A percentile compares a stretch with the other conserved stretches of the same genome.
phyloP scores from a whole-genome alignment of 2,329 filamentous ascomycete genomes.

The Nothophoma quercina region DNA sequence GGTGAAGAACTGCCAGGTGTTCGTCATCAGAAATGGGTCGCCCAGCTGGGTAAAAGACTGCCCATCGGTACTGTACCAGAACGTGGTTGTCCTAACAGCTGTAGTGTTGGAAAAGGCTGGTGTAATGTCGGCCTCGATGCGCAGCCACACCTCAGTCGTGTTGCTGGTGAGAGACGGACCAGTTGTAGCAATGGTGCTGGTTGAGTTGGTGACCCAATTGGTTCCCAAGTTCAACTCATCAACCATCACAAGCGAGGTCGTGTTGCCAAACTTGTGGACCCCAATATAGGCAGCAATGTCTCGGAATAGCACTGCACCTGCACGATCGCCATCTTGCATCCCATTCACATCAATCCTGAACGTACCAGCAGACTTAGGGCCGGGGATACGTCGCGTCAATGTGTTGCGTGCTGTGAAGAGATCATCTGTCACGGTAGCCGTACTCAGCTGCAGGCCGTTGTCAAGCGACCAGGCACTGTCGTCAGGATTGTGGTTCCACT shows the following conservation, averaged over 20 bases:
- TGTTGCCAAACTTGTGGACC: constrained; percentile 51
- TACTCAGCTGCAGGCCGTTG: constrained; percentile 57
- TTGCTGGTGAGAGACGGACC: constrained; percentile 24
- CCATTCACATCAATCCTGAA: constrained; percentile 58
- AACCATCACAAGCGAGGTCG: constrained; percentile 46
- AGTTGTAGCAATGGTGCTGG: constrained; percentile 39
- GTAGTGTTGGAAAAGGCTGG: constrained; percentile 39
- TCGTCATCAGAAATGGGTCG: constrained; percentile 41
- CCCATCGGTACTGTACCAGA: constrained; percentile 50
- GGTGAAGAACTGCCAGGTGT: constrained; percentile 50
- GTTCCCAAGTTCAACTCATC: constrained; percentile 52
- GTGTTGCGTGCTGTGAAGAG: constrained; percentile 55
- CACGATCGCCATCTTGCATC: constrained; percentile 61
- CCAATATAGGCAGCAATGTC: constrained; percentile 63
- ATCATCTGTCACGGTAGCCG: constrained; percentile 62
- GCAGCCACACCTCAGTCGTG: constrained; percentile 41
- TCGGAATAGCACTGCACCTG: constrained; percentile 62
- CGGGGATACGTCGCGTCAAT: constrained; percentile 52
- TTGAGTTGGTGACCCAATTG: constrained; percentile 43
- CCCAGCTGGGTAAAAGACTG: constrained; percentile 43
- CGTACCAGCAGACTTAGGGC: constrained; percentile 56
- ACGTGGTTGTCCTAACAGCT: constrained; percentile 35
- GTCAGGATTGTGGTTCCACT: constrained; percentile 71
- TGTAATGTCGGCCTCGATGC: constrained; percentile 47
- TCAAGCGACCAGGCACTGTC: constrained; percentile 54